Evolutionary conservation across 129 eudicot species (phyloP).

Genomic region (Escallonia rubra): DNA sequence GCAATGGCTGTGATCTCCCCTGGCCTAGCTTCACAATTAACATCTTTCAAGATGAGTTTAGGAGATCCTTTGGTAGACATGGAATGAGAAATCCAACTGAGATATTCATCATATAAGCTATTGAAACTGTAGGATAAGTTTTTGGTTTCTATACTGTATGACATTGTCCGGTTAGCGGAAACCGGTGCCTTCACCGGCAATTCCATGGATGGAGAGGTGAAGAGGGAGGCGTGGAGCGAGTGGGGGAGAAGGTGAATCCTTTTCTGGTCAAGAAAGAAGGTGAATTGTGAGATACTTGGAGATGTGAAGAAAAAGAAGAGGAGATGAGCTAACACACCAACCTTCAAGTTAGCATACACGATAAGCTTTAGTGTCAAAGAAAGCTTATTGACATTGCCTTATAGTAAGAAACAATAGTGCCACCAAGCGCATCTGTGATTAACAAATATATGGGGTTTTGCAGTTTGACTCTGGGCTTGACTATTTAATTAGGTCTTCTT

Average conservation of each 20-base stretch:
- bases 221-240: constrained; percentile 11
- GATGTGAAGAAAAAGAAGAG: constrained; percentile 20
- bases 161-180: constrained; percentile 21
- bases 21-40: constrained; percentile 58
- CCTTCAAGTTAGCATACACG: constrained; percentile 31
- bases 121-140: constrained; percentile 44
- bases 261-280: constrained; percentile 4
- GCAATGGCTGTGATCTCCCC: constrained; percentile 73
- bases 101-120: constrained; percentile 24
- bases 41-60: constrained; percentile 55
- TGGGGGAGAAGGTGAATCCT: neutral
- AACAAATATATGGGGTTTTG: neutral
- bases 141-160: constrained; percentile 54
- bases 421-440: no score
- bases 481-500: constrained; percentile 6
- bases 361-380: neutral
- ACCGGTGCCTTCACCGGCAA: constrained; percentile 44
- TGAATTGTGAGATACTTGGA: constrained; percentile 14
- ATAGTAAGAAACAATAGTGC: no score
- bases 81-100: constrained; percentile 19
- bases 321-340: constrained; percentile 86
- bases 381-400: no score
- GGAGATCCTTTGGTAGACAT: constrained; percentile 34
- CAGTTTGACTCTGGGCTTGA: constrained; percentile 18
- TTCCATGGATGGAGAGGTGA: constrained; percentile 41